Evolutionary conservation across 108 stramenopile genomes (phyloP), one percentile per base, ranked within the genome.

Genomic region (Nitzschia sp.): DNA sequence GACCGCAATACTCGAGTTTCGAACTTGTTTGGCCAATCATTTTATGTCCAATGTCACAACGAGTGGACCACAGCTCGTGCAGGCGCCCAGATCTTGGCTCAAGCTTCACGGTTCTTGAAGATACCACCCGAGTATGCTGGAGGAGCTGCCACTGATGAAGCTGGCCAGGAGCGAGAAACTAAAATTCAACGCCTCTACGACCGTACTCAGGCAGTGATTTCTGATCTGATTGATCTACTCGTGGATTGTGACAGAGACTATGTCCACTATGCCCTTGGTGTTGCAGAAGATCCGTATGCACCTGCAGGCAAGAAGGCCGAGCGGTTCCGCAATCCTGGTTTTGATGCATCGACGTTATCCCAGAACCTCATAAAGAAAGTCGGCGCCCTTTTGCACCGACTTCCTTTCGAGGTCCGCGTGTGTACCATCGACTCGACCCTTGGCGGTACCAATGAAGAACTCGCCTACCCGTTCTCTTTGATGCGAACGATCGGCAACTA

Each of bases 21-120:
- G 28, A 68, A 60, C 38, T 68, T 84, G 2, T 95, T 95, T 62
- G 91, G 91, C 0, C 86, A 87, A 45, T 71, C 89, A 17, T 92
- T 92, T 57, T 88, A 77, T 35, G 69, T 92, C 31, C 84, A 88
- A 51, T 95, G 85, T 34, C 85, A 88, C 31, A 86, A 79, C 66
- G 94, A 95, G 63, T 95, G 94, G 94, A 95, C 86, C 64, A 91
- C 86, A 24, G 94, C 94, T 13, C 77, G 94, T 34, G 94, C 94
- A 46, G 94, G 94, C 29, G 94, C 94, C 18, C 94, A 95, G 47
- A 87, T 95, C 64, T 58, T 95, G n/a, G 87, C 89, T 21, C 94
- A 95, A 62, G 86, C 89, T 13, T 75, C 86, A n/a, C 69, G 91
- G 54, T 95, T 87, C 60, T 60, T 95, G 49, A 58, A 71, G 18